A percentile compares a stretch with the other conserved stretches of the same genome.
Conservation (phyloP, 306 rosid species). For the Styphnolobium japonicum region DNA sequence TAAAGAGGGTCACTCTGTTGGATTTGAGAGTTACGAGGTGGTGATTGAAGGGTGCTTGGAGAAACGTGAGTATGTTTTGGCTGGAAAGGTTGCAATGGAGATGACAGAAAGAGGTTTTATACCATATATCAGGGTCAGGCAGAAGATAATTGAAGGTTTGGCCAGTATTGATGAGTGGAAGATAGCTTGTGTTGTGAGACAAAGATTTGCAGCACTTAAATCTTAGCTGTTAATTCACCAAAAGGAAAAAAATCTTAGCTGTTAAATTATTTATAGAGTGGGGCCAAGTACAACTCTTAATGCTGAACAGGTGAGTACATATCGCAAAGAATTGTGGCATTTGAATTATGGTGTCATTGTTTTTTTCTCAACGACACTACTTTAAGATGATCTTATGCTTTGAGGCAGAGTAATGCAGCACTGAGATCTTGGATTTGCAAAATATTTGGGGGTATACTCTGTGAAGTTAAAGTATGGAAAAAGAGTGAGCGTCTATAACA, state of each 20-base stretch:
- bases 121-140: slow-evolving; percentile 69
- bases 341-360: background rate
- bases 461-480: background rate
- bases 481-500: background rate
- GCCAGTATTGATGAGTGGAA: slow-evolving; percentile 63
- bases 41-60: slow-evolving; percentile 80
- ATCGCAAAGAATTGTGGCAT: background rate
- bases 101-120: slow-evolving; percentile 57
- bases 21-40: slow-evolving; percentile 76
- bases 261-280: background rate
- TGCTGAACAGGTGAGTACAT: background rate
- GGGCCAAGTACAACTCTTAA: background rate
- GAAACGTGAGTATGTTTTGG: slow-evolving; percentile 63
- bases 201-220: slow-evolving; percentile 54
- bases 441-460: background rate
- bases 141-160: slow-evolving; percentile 75
- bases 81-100: slow-evolving; percentile 66
- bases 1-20: slow-evolving; percentile 47
- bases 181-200: slow-evolving; percentile 74
- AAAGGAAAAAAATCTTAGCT: slow-evolving; percentile 51
- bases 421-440: slow-evolving; percentile 7
- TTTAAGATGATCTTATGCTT: background rate
- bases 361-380: background rate
- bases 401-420: background rate
- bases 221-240: slow-evolving; percentile 44